Base-by-base conservation (phyloP, 2,329 filamentous ascomycete species). In the Penicillium sp. region DNA sequence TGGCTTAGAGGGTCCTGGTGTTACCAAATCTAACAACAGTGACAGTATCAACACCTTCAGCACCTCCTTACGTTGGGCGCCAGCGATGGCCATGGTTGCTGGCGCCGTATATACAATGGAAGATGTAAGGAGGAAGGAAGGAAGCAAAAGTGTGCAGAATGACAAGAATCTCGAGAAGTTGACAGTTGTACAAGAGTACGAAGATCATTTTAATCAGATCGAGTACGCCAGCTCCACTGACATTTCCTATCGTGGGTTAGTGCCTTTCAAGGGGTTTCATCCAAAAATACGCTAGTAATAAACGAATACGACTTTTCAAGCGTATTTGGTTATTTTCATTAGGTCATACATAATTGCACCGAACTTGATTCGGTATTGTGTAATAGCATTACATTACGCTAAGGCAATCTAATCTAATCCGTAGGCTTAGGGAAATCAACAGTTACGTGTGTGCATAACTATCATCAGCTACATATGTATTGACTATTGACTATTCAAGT, bases 21-120 rank as follows among this genome's bases (percentile, higher is more conserved):
- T 63, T 83, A 97, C 93, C 76, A 97, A 76, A 74, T 97, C 93
- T 13, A 97, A 82, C 16, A 97, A 82, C 39, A 97, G 81, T 52
- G 93, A 97, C 60, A 94, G 81, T 74, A 96, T 92, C 61, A 97
- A 85, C 66, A 97, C 91, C 68, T 83, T 87, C 60, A 97, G 81
- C 62, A 97, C 92, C 77, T 82, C 87, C 77, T 90, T 96, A 60
- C 92, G 86, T 72, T 80, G 74, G 53, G 75, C 69, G 53, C 74
- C 69, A 55, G 72, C 66, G 49, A 74, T 61, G 48, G 72, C 66
- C 75, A 76, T 76, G 51, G 29, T 45, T 44, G 39, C 55, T 56
- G 54, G 53, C 50, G 53, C 59, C 57, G 38, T 53, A 40, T 48
- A 39, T 44, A 51, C 14, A 43, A 9, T 37, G 16, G 6, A 55